A percentile compares a stretch with the other conserved stretches of the same genome.
Evolutionary conservation across 1,284 basidiomycete species (phyloP).

Genomic region (Inonotus obliquus): DNA sequence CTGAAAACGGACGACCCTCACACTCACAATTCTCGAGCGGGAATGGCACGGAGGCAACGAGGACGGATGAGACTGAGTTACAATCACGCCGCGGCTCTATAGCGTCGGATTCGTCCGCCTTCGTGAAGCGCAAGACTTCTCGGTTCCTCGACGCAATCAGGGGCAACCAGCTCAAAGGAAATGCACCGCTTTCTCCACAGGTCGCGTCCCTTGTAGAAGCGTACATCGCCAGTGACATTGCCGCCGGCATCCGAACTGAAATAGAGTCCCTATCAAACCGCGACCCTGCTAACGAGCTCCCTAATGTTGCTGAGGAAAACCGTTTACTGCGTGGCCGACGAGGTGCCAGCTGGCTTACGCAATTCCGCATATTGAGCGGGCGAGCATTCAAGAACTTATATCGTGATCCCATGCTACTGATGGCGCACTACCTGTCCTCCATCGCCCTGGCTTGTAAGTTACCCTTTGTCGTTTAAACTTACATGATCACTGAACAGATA

Average conservation of each 20-base stretch:
- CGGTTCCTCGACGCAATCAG: slow-evolving; percentile 68
- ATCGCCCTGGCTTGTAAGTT: slow-evolving; percentile 76
- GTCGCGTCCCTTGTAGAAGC: slow-evolving; percentile 73
- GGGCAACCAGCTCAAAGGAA: slow-evolving; percentile 26
- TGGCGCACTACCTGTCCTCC: slow-evolving; percentile 85
- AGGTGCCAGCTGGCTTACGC: slow-evolving; percentile 81
- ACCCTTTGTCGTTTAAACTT: slow-evolving; percentile 7
- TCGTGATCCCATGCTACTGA: slow-evolving; percentile 87
- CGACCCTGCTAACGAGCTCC: slow-evolving; percentile 41
- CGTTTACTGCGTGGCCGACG: slow-evolving; percentile 71
- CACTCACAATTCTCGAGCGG: slow-evolving; percentile 15
- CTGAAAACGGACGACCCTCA: slow-evolving; percentile 28
- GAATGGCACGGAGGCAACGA: slow-evolving; percentile 20
- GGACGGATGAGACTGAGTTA: slow-evolving; percentile 51
- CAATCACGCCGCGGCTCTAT: slow-evolving; percentile 42
- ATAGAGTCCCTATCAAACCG: slow-evolving; percentile 36
- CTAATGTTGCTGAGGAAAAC: slow-evolving; percentile 63
- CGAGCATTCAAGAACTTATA: slow-evolving; percentile 98
- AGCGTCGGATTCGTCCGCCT: slow-evolving; percentile 44
- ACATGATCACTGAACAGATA: slow-evolving; percentile 7
- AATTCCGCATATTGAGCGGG: slow-evolving; percentile 91
- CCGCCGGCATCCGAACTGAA: slow-evolving; percentile 59
- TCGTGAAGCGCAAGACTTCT: slow-evolving; percentile 72
- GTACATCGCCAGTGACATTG: slow-evolving; percentile 66
- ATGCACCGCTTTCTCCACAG: slow-evolving; percentile 52